Conservation (phyloP, 345 rosid species). For the Aquilaria malaccensis region DNA sequence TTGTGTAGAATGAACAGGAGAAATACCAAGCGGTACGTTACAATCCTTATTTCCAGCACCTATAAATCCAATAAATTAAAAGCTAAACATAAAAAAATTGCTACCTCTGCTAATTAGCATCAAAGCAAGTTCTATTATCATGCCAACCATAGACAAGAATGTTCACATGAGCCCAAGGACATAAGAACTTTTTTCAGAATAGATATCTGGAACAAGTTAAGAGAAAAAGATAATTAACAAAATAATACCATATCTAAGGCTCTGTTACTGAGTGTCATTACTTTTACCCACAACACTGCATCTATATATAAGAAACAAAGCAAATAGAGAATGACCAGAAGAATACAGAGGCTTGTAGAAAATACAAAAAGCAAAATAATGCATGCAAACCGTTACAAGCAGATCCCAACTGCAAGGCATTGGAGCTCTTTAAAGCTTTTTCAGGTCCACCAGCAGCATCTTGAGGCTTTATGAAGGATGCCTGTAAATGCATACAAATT, state of each 20-base stretch:
- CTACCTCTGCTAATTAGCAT: not conserved
- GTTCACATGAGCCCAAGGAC: not conserved
- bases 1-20: conserved; percentile 25
- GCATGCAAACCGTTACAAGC: conserved; percentile 50
- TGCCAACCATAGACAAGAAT: not conserved
- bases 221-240: not conserved
- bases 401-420: conserved; percentile 39
- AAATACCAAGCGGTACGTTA: conserved; percentile 19
- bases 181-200: not conserved
- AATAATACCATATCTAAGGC: not conserved
- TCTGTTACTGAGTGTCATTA: not conserved
- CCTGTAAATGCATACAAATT: conserved; percentile 29
- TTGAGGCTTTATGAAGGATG: conserved; percentile 47
- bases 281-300: not conserved
- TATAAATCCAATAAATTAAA: conserved; percentile 14
- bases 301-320: not conserved
- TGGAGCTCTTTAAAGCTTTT: conserved; percentile 41
- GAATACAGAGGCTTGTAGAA: not conserved
- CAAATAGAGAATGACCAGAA: not conserved
- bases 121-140: not conserved
- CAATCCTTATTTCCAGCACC: conserved; percentile 35
- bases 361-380: conserved; percentile 3
- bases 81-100: not conserved
- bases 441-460: conserved; percentile 46
- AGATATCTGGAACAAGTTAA: not conserved